Evolutionary conservation across 2,329 filamentous ascomycete genomes (phyloP), one percentile per base, ranked within the genome.

Genomic region (Exophiala xenobiotica): DNA sequence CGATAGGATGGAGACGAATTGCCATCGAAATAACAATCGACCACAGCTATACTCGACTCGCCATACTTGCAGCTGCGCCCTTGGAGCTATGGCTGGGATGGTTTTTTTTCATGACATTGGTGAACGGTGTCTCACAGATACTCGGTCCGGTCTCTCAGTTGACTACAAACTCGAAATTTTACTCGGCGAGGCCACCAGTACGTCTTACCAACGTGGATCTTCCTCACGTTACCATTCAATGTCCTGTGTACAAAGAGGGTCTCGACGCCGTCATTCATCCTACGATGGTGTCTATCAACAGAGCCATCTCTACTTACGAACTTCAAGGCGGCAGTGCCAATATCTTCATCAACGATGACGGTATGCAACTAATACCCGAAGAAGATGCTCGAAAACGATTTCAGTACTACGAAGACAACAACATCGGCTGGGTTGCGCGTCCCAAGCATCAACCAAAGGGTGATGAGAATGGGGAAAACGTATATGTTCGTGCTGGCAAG

Each of bases 161-260:
- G 61, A 63, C 65, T 19, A 50, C 63, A 37, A 76, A 76, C 60
- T 70, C 68, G 37, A 74, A 71, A 55, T 75, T 67, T 62, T 75
- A 70, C 63, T 74, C 72, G 20, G 72, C 27, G 27, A 33, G 29
- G 27, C 44, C 27, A 8, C 33, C 45, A 16, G 18, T 20, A 11
- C 78, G 59, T 27, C 40, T 56, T 8, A 40, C 38, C 9, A 23
- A 14, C n/a, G 11, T n/a, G 14, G 11, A 40, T 16, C 66, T 74
- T 9, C 76, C 74, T 29, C 77, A 75, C 59, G 71, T 80, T 53
- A 92, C 88, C 2, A 87, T 95, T 35, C 89, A 95, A 65, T 91
- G 88, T 67, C 89, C 89, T 4, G 87, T 95, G 0, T 95, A 93
- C 74, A 93, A 92, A 68, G 89, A 95, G 67, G 88, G 88, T 59